These are phyloP conservation scores for Russula griseocarnosa DNA, from an alignment of 768 basidiomycete species.

Conservation along the genomic window DNA sequence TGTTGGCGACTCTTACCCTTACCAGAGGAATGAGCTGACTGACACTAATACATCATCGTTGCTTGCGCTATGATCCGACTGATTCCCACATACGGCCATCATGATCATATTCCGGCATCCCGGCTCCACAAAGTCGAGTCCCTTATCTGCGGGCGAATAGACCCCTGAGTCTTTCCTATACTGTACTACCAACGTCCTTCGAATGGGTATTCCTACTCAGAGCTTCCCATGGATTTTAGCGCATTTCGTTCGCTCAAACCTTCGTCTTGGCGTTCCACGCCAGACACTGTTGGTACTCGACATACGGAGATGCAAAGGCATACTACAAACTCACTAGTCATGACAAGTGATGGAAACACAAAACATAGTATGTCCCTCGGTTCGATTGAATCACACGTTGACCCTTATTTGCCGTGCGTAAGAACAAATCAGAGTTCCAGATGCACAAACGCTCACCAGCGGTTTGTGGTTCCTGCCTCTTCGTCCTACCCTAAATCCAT, in stretches of 20 bases:
- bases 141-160: no score
- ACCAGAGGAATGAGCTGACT: no score
- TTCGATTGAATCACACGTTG: not conserved
- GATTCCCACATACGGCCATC: no score
- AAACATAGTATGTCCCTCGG: not conserved
- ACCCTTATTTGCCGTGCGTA: no score
- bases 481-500: not conserved
- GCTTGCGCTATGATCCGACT: no score
- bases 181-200: not conserved
- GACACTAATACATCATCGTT: no score
- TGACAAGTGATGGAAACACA: not conserved
- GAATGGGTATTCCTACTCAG: not conserved
- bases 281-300: not conserved
- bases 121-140: no score
- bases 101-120: no score
- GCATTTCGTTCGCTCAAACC: constrained; percentile 5
- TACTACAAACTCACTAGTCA: not conserved
- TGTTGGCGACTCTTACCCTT: no score
- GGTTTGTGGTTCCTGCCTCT: not conserved
- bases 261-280: constrained; percentile 5
- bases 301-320: not conserved
- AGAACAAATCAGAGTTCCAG: not conserved
- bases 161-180: no score
- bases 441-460: not conserved
- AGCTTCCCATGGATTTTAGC: constrained; percentile 7